Percentiles rank a stretch among this genome's conserved stretches.
phyloP scores from a whole-genome alignment of 805 yeast species.

The Myxozyma neotropica region DNA sequence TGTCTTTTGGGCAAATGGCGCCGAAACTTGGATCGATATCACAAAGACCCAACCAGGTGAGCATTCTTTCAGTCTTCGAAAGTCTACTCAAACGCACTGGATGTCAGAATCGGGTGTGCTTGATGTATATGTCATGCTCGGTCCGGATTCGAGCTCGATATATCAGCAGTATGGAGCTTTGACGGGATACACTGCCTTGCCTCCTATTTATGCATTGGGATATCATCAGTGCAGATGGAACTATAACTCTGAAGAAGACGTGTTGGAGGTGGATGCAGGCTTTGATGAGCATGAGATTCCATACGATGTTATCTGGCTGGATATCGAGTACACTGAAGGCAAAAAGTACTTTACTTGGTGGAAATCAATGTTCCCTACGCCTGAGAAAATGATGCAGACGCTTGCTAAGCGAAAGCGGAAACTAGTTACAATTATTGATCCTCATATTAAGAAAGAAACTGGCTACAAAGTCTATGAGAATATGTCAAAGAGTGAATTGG shows the following conservation, averaged over 20 bases:
- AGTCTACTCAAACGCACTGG: conserved; percentile 72
- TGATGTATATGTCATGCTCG: conserved; percentile 72
- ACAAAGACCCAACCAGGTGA: conserved; percentile 38
- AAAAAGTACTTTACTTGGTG: conserved; percentile 95
- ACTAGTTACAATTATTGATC: conserved; percentile 84
- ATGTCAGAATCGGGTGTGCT: conserved; percentile 86
- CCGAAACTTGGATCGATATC: conserved; percentile 89
- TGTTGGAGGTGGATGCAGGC: conserved; percentile 64
- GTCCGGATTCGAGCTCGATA: conserved; percentile 57
- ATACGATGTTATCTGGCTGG: conserved; percentile 91
- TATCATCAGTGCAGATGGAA: conserved; percentile 99
- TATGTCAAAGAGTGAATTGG: conserved; percentile 49
- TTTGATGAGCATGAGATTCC: conserved; percentile 80
- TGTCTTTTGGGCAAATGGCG: conserved; percentile 87
- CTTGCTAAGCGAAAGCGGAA: conserved; percentile 76
- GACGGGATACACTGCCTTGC: conserved; percentile 74
- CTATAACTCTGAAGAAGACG: conserved; percentile 85
- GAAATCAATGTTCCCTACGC: conserved; percentile 69
- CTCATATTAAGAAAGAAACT: conserved; percentile 68
- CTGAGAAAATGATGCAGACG: conserved; percentile 63
- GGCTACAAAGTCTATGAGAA: conserved; percentile 66
- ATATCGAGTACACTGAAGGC: conserved; percentile 84
- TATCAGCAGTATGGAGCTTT: conserved; percentile 63
- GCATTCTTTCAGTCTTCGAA: conserved; percentile 19
- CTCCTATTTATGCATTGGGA: conserved; percentile 77